Conservation (phyloP, 192 early-diverging fungal species). For the Dissophora globulifera region DNA sequence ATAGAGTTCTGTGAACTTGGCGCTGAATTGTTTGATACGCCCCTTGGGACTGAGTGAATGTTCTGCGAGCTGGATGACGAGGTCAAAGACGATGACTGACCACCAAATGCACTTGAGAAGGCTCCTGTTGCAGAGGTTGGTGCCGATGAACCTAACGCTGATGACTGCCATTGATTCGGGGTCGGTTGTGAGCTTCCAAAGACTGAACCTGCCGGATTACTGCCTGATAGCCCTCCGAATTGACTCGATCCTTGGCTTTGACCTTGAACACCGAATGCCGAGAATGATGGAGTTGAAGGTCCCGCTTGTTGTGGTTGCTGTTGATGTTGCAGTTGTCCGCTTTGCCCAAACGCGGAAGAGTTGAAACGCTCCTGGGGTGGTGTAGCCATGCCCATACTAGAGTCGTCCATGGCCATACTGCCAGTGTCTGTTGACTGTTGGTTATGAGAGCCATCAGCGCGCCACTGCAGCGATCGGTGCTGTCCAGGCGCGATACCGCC, state of each 20-base stretch:
- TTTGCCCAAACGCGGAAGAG: neutral
- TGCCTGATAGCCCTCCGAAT: neutral
- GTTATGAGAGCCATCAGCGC: conserved; percentile 3
- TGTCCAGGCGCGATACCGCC: conserved; percentile 22
- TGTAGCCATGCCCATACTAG: neutral
- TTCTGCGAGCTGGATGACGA: neutral
- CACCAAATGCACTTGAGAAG: conserved; percentile 16
- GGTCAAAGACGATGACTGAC: neutral
- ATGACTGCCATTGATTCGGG: neutral
- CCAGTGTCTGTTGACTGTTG: conserved; percentile 7
- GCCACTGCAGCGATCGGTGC: conserved; percentile 24
- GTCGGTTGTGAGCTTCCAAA: conserved; percentile 1
- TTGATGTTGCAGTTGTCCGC: neutral
- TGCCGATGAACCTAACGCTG: too few species aligned
- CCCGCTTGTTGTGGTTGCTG: too few species aligned
- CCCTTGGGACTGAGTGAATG: too few species aligned
- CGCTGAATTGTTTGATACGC: too few species aligned
- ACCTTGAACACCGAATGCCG: neutral
- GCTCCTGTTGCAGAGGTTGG: neutral
- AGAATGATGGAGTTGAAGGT: neutral
- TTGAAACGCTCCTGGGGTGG: neutral
- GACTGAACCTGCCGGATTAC: neutral
- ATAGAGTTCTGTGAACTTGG: conserved; percentile 3
- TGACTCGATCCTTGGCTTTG: neutral
- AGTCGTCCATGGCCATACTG: conserved; percentile 6